phyloP scores from a whole-genome alignment of 2,329 filamentous ascomycete genomes.

The Exophiala oligosperma region DNA sequence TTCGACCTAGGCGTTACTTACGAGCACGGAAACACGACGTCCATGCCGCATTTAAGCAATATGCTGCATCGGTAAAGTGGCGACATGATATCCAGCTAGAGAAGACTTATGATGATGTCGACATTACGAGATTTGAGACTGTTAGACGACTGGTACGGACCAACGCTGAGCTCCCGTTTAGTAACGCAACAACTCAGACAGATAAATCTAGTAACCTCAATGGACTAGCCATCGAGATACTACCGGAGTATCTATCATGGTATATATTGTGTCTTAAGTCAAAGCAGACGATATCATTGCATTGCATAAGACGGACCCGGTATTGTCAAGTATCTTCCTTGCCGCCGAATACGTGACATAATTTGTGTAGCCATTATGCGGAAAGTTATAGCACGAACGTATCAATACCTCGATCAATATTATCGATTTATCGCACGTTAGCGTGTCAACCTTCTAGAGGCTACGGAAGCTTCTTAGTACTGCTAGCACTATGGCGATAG shows the following conservation, averaged over 20 bases:
- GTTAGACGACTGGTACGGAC: constrained; percentile 41
- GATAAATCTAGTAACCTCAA: constrained; percentile 55
- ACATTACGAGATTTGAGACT: constrained; percentile 77
- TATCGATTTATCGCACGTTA: constrained; percentile 8
- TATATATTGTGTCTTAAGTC: constrained; percentile 53
- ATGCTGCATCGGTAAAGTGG: constrained; percentile 85
- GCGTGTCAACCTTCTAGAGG: constrained; percentile 6
- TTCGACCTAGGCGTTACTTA: constrained; percentile 67
- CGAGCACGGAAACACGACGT: constrained; percentile 79
- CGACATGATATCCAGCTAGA: constrained; percentile 75
- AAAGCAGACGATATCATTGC: constrained; percentile 8
- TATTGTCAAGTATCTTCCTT: constrained; percentile 9
- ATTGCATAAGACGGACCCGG: constrained; percentile 8
- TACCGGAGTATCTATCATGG: constrained; percentile 84
- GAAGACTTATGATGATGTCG: constrained; percentile 79
- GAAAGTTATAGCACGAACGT: constrained; percentile 2
- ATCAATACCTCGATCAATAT: constrained; percentile 10
- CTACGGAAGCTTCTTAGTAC: constrained; percentile 7
- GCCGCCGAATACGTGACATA: constrained; percentile 12
- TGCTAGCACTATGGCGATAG: constrained; percentile 12
- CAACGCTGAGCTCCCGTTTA: not conserved
- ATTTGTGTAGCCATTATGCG: constrained; percentile 13
- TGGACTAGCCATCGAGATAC: constrained; percentile 89
- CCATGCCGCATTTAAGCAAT: constrained; percentile 75
- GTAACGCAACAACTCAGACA: not conserved